A percentile compares a stretch with the other conserved stretches of the same genome.
These are phyloP conservation scores for Aureobasidium sp. DNA, from an alignment of 2,329 filamentous ascomycete species.

Conservation along the genomic window DNA sequence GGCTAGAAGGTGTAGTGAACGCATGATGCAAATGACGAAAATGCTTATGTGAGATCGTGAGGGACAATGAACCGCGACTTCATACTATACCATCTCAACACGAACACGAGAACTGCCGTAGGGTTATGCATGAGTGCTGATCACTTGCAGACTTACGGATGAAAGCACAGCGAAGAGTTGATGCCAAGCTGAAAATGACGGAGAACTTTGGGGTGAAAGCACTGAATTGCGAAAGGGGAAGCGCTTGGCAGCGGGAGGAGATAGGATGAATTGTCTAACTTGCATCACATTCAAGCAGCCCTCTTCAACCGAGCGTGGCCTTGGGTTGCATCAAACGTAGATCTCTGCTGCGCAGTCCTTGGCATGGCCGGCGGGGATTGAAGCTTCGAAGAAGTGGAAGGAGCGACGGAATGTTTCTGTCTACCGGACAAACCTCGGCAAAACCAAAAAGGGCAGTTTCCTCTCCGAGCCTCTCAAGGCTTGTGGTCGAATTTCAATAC, in stretches of 20 bases:
- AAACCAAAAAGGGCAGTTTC: neutral
- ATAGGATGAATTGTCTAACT: neutral
- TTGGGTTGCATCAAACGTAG: neutral
- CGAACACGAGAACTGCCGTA: neutral
- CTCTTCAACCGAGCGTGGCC: neutral
- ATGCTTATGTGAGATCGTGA: neutral
- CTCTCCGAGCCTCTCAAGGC: neutral
- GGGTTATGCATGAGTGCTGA: neutral
- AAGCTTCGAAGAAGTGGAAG: neutral
- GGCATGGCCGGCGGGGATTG: neutral
- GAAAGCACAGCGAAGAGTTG: constrained; percentile 3
- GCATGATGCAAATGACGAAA: neutral
- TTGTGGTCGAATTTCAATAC: no score
- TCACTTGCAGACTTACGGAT: neutral
- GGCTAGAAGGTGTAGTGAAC: neutral
- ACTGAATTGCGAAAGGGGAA: neutral
- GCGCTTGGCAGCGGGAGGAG: neutral
- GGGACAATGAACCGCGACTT: neutral
- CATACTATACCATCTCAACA: neutral
- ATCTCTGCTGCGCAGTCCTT: constrained; percentile 1
- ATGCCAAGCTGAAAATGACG: neutral
- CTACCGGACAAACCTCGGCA: no score
- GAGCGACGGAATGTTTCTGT: no score
- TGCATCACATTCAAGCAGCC: neutral
- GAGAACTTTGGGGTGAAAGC: neutral